Evolutionary conservation across 495 filamentous ascomycete species (phyloP).

Genomic region (Opeltia flavorubescens): DNA sequence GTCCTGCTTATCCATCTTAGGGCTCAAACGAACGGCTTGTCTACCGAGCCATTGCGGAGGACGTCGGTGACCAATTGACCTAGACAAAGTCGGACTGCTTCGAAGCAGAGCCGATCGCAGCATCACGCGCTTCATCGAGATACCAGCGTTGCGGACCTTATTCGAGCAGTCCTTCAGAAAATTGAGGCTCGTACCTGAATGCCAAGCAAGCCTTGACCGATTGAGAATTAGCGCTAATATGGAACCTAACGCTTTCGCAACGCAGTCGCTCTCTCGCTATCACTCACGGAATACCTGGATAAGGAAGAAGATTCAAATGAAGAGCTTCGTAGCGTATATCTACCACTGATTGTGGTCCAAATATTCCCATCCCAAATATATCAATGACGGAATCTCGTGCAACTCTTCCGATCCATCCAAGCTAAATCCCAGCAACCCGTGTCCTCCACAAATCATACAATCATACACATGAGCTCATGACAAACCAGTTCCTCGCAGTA

Average conservation of each 20-base stretch:
- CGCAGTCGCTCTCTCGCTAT: no score
- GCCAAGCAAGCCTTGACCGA: not conserved
- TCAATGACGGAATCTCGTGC: no score
- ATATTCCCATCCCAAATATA: no score
- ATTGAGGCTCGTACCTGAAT: not conserved
- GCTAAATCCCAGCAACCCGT: not conserved
- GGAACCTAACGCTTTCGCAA: not conserved
- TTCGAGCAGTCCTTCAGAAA: no score
- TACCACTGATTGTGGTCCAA: no score
- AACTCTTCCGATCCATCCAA: not conserved
- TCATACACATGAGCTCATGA: no score
- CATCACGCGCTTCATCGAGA: constrained; percentile 38
- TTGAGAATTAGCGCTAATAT: not conserved
- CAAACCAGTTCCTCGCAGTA: not conserved
- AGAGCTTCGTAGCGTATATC: no score
- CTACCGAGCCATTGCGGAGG: constrained; percentile 43
- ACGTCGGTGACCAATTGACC: constrained; percentile 29
- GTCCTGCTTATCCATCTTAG: constrained; percentile 2
- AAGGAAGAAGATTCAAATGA: no score
- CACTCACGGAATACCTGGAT: no score
- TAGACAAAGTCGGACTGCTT: constrained; percentile 37
- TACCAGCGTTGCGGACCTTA: no score
- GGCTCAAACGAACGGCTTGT: constrained; percentile 5
- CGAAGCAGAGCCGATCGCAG: constrained; percentile 52
- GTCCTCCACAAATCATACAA: constrained; percentile 6